These are phyloP conservation scores for Eucommia ulmoides DNA, from an alignment of 257 asterid species.

Conservation along the genomic window DNA sequence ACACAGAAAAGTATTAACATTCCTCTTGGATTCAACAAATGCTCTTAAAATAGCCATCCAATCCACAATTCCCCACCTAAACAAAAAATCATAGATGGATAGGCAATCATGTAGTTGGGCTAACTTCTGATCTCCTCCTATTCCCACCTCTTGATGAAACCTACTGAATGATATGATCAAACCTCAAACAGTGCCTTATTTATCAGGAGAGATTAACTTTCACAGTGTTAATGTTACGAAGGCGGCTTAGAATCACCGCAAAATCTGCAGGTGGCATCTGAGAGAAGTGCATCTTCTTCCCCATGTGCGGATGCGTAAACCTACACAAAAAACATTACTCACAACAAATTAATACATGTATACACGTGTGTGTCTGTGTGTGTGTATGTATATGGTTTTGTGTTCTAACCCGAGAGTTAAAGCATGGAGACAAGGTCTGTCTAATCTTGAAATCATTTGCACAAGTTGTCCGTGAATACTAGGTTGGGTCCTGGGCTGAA, in stretches of 20 bases:
- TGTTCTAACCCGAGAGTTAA: conserved; percentile 54
- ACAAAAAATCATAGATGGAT: too few relatives aligned
- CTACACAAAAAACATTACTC: conserved; percentile 15
- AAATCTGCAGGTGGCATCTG: conserved; percentile 78
- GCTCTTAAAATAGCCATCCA: too few relatives aligned
- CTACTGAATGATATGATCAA: too few relatives aligned
- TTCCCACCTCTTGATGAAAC: too few relatives aligned
- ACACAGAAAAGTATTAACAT: too few relatives aligned
- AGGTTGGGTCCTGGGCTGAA: conserved; percentile 50
- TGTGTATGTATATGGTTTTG: neutral
- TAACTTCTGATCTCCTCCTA: too few relatives aligned
- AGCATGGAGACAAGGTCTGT: conserved; percentile 95
- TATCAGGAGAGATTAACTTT: conserved; percentile 32
- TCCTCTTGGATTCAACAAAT: too few relatives aligned
- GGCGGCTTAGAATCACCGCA: conserved; percentile 41
- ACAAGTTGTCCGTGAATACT: conserved; percentile 29
- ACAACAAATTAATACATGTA: neutral
- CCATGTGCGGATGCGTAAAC: conserved; percentile 67
- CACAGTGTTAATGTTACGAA: conserved; percentile 42
- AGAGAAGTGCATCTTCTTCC: conserved; percentile 48
- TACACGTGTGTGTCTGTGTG: neutral
- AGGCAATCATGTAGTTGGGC: too few relatives aligned
- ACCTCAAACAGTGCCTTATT: too few relatives aligned
- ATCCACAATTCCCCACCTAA: too few relatives aligned
- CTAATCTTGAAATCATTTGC: conserved; percentile 39